These are phyloP conservation scores for Urtica urens DNA, from an alignment of 306 rosid species.

Conservation along the genomic window DNA sequence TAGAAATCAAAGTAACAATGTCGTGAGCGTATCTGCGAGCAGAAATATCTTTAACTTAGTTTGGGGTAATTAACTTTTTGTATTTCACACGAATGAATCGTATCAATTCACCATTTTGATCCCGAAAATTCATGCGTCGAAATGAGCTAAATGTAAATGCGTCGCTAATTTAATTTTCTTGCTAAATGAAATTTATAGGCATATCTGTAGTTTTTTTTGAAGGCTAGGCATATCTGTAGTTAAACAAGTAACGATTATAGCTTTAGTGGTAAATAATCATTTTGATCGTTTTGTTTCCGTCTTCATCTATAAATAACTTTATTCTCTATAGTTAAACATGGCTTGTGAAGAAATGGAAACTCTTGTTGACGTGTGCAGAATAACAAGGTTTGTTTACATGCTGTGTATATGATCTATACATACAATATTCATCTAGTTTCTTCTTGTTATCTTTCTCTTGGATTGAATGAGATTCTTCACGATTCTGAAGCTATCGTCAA, in stretches of 20 bases:
- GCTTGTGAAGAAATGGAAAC: neutral
- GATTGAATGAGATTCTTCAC: constrained; percentile 24
- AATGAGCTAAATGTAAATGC: constrained; percentile 6
- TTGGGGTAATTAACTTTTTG: constrained; percentile 50
- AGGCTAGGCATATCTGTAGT: too few relatives aligned
- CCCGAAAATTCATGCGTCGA: neutral
- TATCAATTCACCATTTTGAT: neutral
- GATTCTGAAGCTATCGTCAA: constrained; percentile 51
- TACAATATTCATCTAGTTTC: neutral
- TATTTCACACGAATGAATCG: too few relatives aligned
- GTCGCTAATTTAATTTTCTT: too few relatives aligned
- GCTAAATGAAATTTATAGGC: too few relatives aligned
- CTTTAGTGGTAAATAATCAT: neutral
- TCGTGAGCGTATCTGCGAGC: constrained; percentile 60
- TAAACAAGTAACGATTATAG: neutral
- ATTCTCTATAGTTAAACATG: too few relatives aligned
- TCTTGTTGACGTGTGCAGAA: neutral
- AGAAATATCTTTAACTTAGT: constrained; percentile 72
- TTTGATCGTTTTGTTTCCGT: too few relatives aligned
- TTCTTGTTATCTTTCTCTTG: constrained; percentile 4
- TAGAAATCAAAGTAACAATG: constrained; percentile 44
- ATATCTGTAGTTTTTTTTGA: too few relatives aligned
- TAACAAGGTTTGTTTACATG: too few relatives aligned
- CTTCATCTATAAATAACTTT: too few relatives aligned
- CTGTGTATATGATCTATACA: neutral